phyloP scores from a whole-genome alignment of 805 yeast species.

The Metschnikowia chrysomelidarum region DNA sequence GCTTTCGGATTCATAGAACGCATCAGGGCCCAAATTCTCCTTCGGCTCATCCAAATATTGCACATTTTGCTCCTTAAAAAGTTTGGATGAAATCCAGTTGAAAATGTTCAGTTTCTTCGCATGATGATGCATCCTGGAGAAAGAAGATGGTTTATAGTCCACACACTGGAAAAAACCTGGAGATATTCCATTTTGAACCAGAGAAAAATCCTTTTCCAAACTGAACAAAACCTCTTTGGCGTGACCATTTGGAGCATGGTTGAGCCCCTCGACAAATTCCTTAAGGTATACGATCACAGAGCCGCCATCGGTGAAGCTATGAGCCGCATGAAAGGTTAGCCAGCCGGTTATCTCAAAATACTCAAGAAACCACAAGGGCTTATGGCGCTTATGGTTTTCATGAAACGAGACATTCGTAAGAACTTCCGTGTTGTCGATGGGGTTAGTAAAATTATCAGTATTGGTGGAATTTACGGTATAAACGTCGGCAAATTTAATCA shows the following conservation, averaged over 20 bases:
- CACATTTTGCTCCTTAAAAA: too few species aligned
- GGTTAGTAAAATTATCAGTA: background rate
- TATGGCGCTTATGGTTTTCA: background rate
- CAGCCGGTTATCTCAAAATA: constrained; percentile 2
- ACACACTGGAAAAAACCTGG: constrained; percentile 3
- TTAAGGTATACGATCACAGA: constrained; percentile 8
- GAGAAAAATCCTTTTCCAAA: constrained; percentile 5
- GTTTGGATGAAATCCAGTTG: too few species aligned
- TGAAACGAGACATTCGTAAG: constrained; percentile 2
- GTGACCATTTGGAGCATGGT: constrained; percentile 1
- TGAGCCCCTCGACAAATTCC: constrained; percentile 8
- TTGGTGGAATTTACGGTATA: background rate
- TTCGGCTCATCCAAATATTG: background rate
- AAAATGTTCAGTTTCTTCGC: too few species aligned
- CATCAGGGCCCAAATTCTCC: constrained; percentile 1
- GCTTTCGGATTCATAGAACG: constrained; percentile 5
- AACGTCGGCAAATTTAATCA: constrained; percentile 6
- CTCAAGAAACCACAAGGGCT: constrained; percentile 6
- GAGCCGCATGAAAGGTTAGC: constrained; percentile 8
- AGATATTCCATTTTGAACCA: constrained; percentile 2
- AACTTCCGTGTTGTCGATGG: background rate
- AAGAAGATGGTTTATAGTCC: constrained; percentile 3
- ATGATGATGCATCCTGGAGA: background rate
- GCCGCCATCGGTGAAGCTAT: constrained; percentile 7
- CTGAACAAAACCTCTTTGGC: constrained; percentile 1